Evolutionary conservation across 495 filamentous ascomycete genomes (phyloP).

Genomic region (Penicillium cinerascens): DNA sequence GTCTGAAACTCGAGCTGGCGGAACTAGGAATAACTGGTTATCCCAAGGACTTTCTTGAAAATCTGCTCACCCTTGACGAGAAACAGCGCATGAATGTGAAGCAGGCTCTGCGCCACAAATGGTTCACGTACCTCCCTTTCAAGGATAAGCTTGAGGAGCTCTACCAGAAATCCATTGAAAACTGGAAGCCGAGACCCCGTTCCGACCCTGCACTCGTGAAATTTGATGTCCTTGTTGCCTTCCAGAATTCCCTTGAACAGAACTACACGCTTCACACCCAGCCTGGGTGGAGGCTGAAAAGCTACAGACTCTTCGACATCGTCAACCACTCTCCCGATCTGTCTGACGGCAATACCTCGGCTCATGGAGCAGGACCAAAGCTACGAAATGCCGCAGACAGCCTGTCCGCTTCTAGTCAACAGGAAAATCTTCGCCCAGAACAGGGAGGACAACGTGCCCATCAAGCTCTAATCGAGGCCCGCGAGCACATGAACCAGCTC

Average conservation of each 20-base stretch:
- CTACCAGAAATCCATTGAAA: conserved; percentile 42
- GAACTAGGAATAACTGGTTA: conserved; percentile 36
- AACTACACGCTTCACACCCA: background rate
- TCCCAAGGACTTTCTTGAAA: conserved; percentile 52
- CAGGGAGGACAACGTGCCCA: background rate
- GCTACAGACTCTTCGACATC: background rate
- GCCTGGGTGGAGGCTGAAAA: background rate
- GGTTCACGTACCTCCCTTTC: conserved; percentile 52
- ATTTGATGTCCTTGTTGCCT: background rate
- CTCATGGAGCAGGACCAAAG: background rate
- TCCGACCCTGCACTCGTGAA: background rate
- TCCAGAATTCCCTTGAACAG: background rate
- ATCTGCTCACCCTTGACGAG: conserved; percentile 52
- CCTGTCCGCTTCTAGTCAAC: background rate
- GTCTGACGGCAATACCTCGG: background rate
- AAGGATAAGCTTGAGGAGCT: conserved; percentile 40
- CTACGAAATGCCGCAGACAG: background rate
- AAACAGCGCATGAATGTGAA: conserved; percentile 48
- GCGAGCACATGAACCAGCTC: too few species aligned
- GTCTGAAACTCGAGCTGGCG: conserved; percentile 3
- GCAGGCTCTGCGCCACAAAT: conserved; percentile 54
- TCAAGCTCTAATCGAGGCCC: background rate
- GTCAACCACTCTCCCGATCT: background rate
- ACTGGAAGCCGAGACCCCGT: conserved; percentile 37
- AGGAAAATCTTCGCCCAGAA: background rate